Conservation (phyloP, 805 yeast genomes). For the Scheffersomyces ergatensis region DNA sequence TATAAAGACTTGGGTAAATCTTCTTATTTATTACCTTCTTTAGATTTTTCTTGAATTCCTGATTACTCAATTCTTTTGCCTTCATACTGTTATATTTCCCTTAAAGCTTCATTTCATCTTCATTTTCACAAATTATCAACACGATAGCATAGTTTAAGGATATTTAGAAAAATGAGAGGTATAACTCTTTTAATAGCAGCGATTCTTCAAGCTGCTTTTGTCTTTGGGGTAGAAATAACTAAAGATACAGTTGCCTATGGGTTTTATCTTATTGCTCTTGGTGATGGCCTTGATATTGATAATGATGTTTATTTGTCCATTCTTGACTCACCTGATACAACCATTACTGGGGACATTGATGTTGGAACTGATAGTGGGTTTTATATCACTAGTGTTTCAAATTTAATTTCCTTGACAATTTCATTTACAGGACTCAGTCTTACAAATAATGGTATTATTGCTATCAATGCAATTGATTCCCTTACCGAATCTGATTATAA, state of each 20-base stretch:
- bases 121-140: no score
- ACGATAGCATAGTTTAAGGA: background rate
- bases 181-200: background rate
- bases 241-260: slow-evolving; percentile 16
- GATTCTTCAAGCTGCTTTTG: background rate
- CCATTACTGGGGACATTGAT: slow-evolving; percentile 18
- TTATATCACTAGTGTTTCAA: slow-evolving; percentile 16
- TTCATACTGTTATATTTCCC: background rate
- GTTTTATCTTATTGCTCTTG: slow-evolving; percentile 13
- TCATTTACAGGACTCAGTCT: slow-evolving; percentile 9
- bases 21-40: no score
- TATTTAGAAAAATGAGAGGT: background rate
- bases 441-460: slow-evolving; percentile 16
- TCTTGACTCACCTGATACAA: slow-evolving; percentile 16
- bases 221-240: background rate
- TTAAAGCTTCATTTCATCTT: no score
- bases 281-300: slow-evolving; percentile 16
- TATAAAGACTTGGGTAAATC: no score
- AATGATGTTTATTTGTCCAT: slow-evolving; percentile 25
- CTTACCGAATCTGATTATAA: slow-evolving; percentile 14
- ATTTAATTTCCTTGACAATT: slow-evolving; percentile 14
- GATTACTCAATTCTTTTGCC: background rate
- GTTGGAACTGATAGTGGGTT: slow-evolving; percentile 21
- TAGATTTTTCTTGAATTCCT: background rate
- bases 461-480: slow-evolving; percentile 19